These are phyloP conservation scores for Pythium oligandrum DNA, from an alignment of 352 stramenopile genomes.

Conservation along the genomic window DNA sequence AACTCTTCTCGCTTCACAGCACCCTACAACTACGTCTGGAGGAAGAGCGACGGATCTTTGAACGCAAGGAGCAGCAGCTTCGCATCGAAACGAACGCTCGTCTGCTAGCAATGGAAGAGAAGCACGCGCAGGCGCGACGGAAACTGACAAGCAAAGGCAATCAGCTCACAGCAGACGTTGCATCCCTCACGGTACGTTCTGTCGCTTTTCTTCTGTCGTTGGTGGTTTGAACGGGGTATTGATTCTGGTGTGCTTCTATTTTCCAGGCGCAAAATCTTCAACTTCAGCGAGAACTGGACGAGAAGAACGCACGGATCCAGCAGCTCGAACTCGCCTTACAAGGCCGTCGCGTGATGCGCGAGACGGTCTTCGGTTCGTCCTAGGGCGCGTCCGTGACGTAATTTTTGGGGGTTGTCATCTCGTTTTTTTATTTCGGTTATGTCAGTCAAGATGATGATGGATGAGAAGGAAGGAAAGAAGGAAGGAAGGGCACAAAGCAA, in stretches of 20 bases:
- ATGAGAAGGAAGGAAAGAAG: too few relatives aligned
- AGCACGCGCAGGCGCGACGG: conserved; percentile 35
- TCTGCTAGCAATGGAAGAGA: conserved; percentile 42
- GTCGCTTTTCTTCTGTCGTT: background rate
- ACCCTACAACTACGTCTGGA: conserved; percentile 40
- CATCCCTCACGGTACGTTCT: conserved; percentile 27
- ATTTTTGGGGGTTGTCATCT: too few relatives aligned
- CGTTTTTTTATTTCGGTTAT: too few relatives aligned
- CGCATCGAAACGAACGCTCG: conserved; percentile 39
- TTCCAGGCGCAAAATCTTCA: conserved; percentile 33
- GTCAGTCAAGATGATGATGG: too few relatives aligned
- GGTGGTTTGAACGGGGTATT: background rate
- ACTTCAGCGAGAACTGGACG: conserved; percentile 28
- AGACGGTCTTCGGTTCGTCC: conserved; percentile 15
- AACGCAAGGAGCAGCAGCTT: conserved; percentile 43
- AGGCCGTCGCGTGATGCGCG: conserved; percentile 15
- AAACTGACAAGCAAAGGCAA: conserved; percentile 29
- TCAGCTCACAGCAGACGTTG: conserved; percentile 23
- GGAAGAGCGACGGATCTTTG: conserved; percentile 25
- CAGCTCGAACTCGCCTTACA: conserved; percentile 50
- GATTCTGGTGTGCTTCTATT: background rate
- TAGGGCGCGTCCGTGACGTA: background rate
- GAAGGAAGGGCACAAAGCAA: too few relatives aligned
- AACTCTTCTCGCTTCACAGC: conserved; percentile 9
- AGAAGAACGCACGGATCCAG: conserved; percentile 38